Evolutionary conservation across 1,139 yeast species (phyloP).

Genomic region (Meyerozyma guilliermondii): DNA sequence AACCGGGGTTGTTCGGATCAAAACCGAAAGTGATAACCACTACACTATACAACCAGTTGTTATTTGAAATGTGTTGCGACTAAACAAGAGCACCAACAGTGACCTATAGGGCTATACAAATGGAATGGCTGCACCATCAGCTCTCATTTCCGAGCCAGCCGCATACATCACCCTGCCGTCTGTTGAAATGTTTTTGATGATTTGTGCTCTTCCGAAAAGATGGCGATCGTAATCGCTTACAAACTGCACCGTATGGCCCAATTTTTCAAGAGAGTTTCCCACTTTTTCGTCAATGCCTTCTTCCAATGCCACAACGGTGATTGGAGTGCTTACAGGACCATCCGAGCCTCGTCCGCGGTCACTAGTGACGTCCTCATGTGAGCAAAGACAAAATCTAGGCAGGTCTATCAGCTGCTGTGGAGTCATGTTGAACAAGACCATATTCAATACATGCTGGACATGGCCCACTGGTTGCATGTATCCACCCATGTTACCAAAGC

Average conservation of each 20-base stretch:
- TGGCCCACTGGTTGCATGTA: constrained; percentile 87
- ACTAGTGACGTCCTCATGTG: constrained; percentile 38
- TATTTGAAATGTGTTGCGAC: background rate
- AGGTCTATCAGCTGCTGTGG: constrained; percentile 77
- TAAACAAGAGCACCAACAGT: background rate
- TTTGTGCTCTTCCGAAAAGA: constrained; percentile 69
- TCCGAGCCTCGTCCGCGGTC: constrained; percentile 60
- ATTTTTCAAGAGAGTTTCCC: constrained; percentile 33
- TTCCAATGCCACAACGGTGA: constrained; percentile 60
- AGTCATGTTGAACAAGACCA: constrained; percentile 56
- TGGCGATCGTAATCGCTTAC: constrained; percentile 44
- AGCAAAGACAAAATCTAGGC: constrained; percentile 63
- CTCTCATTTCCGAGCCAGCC: constrained; percentile 76
- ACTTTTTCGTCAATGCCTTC: constrained; percentile 51
- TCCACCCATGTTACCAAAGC: constrained; percentile 86
- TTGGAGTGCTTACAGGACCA: constrained; percentile 60
- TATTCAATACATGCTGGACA: constrained; percentile 68
- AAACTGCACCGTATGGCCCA: constrained; percentile 56
- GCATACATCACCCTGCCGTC: constrained; percentile 46
- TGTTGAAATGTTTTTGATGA: constrained; percentile 46
- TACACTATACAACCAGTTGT: constrained; percentile 41
- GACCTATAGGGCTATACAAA: constrained; percentile 22
- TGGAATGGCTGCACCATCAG: constrained; percentile 77
- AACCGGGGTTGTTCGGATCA: constrained; percentile 88
- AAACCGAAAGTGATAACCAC: constrained; percentile 49